Evolutionary conservation across 305 asterid species (phyloP).

Genomic region (Withania somnifera): DNA sequence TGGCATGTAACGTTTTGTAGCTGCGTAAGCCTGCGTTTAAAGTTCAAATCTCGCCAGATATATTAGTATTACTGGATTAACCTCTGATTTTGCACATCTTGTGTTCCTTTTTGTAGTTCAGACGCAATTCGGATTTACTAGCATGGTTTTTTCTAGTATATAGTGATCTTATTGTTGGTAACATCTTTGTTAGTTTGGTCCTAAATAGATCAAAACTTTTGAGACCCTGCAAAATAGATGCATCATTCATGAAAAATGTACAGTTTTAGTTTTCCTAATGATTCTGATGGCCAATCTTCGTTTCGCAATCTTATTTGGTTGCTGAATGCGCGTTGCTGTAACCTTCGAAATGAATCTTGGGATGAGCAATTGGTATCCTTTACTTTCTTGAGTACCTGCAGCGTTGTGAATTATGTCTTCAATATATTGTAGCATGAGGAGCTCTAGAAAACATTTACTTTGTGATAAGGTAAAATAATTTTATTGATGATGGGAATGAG

Average conservation of each 20-base stretch:
- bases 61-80: slow-evolving; percentile 2
- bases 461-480: too few species aligned
- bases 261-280: not conserved
- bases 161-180: not conserved
- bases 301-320: not conserved
- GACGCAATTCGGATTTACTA: not conserved
- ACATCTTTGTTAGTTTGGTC: not conserved
- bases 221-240: not conserved
- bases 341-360: too few species aligned
- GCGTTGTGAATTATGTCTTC: not conserved
- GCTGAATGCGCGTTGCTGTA: too few species aligned
- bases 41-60: not conserved
- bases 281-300: not conserved
- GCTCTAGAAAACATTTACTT: not conserved
- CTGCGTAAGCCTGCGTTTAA: not conserved
- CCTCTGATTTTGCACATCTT: slow-evolving; percentile 8
- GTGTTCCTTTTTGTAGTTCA: not conserved
- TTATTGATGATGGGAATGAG: too few species aligned
- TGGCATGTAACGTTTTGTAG: not conserved
- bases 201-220: not conserved
- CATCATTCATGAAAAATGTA: not conserved
- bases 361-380: not conserved
- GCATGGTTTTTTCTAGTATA: not conserved
- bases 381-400: not conserved
- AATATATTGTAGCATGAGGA: not conserved